A percentile compares a stretch with the other conserved stretches of the same genome.
Evolutionary conservation across 2,329 filamentous ascomycete species (phyloP).

Genomic region (Aspergillus persii): DNA sequence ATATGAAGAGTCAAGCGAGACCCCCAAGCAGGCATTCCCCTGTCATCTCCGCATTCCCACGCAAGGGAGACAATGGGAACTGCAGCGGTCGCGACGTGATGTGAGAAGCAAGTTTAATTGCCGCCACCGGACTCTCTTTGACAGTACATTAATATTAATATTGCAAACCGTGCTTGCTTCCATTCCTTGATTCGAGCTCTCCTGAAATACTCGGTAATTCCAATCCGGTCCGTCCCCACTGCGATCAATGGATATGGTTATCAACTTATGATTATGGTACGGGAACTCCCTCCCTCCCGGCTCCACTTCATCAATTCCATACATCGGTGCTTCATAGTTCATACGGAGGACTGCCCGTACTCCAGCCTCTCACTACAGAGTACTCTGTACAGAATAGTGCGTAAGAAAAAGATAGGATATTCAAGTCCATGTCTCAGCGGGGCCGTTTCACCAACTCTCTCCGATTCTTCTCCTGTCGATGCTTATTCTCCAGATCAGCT

Average conservation of each 20-base stretch:
- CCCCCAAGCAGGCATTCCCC: not conserved
- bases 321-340: not conserved
- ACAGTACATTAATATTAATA: too few species aligned
- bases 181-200: not conserved
- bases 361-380: too few species aligned
- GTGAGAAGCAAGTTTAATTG: not conserved
- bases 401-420: too few species aligned
- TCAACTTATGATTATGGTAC: not conserved
- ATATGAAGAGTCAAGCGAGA: not conserved
- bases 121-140: not conserved
- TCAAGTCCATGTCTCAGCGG: not conserved
- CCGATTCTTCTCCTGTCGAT: not conserved
- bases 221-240: not conserved
- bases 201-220: not conserved
- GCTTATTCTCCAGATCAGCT: not conserved
- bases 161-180: not conserved
- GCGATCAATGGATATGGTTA: not conserved
- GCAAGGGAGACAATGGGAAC: slow-evolving; percentile 10
- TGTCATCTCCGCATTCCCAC: slow-evolving; percentile 20
- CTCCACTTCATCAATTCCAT: not conserved
- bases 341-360: too few species aligned
- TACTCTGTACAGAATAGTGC: too few species aligned
- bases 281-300: slow-evolving; percentile 2
- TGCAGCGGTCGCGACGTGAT: not conserved
- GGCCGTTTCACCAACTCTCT: not conserved